A percentile compares a stretch with the other conserved stretches of the same genome.
Conservation (phyloP, 129 eudicot genomes). For the Tagetes patula region DNA sequence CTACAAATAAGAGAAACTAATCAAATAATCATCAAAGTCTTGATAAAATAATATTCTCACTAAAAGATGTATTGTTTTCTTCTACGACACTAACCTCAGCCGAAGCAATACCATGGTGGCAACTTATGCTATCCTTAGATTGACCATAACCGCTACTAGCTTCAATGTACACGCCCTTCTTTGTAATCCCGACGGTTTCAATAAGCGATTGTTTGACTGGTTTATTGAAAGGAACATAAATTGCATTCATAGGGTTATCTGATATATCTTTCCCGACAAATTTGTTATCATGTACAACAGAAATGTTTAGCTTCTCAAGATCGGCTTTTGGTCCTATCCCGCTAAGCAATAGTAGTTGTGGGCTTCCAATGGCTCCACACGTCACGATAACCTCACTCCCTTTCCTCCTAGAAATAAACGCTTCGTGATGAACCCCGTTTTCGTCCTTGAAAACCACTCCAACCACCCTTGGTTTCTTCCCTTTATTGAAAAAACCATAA, state of each 20-base stretch:
- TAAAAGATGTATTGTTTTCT: background rate
- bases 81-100: constrained; percentile 61
- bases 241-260: constrained; percentile 86
- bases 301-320: constrained; percentile 63
- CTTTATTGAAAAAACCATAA: constrained; percentile 21
- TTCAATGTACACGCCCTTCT: constrained; percentile 69
- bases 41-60: background rate
- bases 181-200: constrained; percentile 81
- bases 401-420: constrained; percentile 46
- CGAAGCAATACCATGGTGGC: constrained; percentile 68
- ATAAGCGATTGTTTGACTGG: constrained; percentile 66
- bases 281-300: constrained; percentile 57
- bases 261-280: constrained; percentile 84
- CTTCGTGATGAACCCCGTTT: constrained; percentile 63
- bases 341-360: constrained; percentile 80
- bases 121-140: constrained; percentile 51
- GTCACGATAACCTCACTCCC: constrained; percentile 77
- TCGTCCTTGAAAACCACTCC: constrained; percentile 89
- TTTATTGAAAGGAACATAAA: constrained; percentile 61
- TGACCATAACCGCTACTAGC: constrained; percentile 89
- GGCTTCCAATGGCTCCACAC: constrained; percentile 93
- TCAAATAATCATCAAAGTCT: background rate
- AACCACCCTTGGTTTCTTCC: constrained; percentile 68
- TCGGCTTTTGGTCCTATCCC: constrained; percentile 85
- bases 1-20: constrained; percentile 31